Evolutionary conservation across 1,284 basidiomycete species (phyloP).

Genomic region (Leccinum solheimii): DNA sequence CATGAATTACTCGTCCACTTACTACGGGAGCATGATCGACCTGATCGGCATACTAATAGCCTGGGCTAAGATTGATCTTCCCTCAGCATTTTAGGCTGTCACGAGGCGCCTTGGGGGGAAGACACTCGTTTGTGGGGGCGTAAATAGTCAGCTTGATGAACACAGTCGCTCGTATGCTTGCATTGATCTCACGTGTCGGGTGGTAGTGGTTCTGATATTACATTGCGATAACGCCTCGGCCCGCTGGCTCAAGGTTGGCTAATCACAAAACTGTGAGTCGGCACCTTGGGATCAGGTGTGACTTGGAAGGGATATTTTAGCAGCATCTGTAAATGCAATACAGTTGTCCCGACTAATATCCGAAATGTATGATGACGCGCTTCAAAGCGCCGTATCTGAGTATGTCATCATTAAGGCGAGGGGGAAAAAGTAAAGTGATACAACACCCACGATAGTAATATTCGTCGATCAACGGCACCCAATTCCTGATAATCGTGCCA

Average conservation of each 20-base stretch:
- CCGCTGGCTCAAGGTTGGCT: not conserved
- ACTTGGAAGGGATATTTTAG: not conserved
- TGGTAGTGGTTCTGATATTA: not conserved
- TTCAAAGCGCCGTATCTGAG: constrained; percentile 55
- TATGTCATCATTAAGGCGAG: constrained; percentile 5
- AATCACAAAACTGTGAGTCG: not conserved
- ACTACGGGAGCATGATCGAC: constrained; percentile 37
- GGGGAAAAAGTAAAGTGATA: not conserved
- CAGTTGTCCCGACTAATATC: constrained; percentile 2
- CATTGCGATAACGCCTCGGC: not conserved
- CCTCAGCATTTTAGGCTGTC: constrained; percentile 42
- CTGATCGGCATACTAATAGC: constrained; percentile 5
- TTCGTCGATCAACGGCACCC: constrained; percentile 92
- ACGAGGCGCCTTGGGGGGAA: constrained; percentile 43
- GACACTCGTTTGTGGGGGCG: not conserved
- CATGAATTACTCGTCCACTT: constrained; percentile 52
- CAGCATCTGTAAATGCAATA: constrained; percentile 2
- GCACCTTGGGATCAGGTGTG: not conserved
- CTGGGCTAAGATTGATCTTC: constrained; percentile 16
- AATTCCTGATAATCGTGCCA: constrained; percentile 80
- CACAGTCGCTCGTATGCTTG: not conserved
- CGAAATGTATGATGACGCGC: constrained; percentile 1
- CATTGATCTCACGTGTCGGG: not conserved
- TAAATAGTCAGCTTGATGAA: not conserved
- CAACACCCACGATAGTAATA: constrained; percentile 86